phyloP scores from a whole-genome alignment of 1,139 yeast genomes.

The Yarrowia galli region DNA sequence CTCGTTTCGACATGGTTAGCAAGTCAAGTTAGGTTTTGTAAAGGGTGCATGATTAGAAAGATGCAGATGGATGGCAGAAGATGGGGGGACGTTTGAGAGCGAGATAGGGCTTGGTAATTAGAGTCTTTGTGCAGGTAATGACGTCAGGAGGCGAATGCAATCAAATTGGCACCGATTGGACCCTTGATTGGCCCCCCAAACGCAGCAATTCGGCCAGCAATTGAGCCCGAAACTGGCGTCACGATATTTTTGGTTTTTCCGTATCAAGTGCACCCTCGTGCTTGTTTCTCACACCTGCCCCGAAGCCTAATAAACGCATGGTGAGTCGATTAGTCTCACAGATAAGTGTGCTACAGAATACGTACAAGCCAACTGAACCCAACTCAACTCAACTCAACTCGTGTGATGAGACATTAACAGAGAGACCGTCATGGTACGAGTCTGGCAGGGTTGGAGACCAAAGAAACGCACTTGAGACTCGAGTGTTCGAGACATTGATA shows the following conservation, averaged over 20 bases:
- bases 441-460: not conserved
- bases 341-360: not conserved
- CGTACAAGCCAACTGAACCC: not conserved
- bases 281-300: not conserved
- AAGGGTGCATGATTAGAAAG: constrained; percentile 14
- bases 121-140: not conserved
- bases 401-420: not conserved
- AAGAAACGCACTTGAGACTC: too few species aligned
- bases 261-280: not conserved
- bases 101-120: not conserved
- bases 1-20: constrained; percentile 38
- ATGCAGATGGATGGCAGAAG: not conserved
- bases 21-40: constrained; percentile 30
- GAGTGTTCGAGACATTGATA: too few species aligned
- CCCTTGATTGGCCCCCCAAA: too few species aligned
- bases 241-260: not conserved
- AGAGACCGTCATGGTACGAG: too few species aligned
- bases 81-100: not conserved
- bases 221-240: not conserved
- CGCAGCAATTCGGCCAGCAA: not conserved
- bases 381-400: not conserved
- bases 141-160: not conserved
- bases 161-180: too few species aligned
- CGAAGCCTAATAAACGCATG: not conserved
- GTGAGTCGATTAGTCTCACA: constrained; percentile 11